phyloP scores from a whole-genome alignment of 73 alveolate genomes.

The Paraurostyla sp. region DNA sequence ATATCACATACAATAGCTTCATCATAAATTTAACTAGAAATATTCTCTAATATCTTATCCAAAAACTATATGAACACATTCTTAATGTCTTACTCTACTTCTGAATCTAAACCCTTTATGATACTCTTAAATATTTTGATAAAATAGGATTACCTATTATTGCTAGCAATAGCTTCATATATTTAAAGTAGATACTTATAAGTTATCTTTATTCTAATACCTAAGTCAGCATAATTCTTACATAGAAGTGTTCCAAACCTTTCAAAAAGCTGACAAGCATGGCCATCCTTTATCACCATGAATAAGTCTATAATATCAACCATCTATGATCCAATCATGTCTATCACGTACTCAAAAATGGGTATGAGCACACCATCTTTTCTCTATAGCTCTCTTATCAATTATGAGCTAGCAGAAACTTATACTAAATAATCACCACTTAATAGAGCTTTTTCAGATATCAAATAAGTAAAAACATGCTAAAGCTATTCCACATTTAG shows the following conservation, averaged over 20 bases:
- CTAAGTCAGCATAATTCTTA: neutral
- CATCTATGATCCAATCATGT: neutral
- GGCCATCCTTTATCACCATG: neutral
- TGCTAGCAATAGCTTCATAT: neutral
- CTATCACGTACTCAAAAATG: neutral
- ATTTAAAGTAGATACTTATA: neutral
- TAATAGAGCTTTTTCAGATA: slow-evolving; percentile 7
- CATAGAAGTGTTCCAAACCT: neutral
- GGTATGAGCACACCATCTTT: neutral
- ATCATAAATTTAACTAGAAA: neutral
- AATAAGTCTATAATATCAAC: neutral
- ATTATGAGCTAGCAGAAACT: neutral
- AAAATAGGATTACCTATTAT: neutral
- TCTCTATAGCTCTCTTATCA: neutral
- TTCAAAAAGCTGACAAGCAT: neutral
- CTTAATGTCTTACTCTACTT: neutral
- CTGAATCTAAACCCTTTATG: neutral
- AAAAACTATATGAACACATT: neutral
- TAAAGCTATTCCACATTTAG: neutral
- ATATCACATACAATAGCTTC: neutral
- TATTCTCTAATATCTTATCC: neutral
- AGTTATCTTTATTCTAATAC: neutral
- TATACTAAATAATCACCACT: neutral
- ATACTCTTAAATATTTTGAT: neutral
- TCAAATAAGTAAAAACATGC: neutral